Percentiles rank a stretch among this genome's conserved stretches.
Conservation (phyloP, 352 stramenopile species). For the Pythium scleroteichum region DNA sequence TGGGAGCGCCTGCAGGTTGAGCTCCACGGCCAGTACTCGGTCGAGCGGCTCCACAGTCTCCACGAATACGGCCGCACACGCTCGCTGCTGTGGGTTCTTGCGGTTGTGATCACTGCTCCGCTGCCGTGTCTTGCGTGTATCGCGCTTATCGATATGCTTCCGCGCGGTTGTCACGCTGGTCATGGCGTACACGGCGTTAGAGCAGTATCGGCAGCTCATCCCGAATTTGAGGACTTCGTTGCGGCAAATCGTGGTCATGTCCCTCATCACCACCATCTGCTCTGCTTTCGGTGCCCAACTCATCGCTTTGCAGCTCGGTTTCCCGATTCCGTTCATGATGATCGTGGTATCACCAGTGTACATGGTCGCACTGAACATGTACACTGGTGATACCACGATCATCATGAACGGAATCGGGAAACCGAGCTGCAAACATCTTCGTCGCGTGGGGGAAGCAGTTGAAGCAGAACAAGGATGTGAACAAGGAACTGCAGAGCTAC, state of each 20-base stretch:
- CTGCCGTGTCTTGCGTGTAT: constrained; percentile 8
- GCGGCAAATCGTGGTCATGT: constrained; percentile 7
- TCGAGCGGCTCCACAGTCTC: constrained; percentile 8
- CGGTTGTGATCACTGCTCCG: neutral
- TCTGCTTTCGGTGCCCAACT: neutral
- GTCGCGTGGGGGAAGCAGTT: constrained; percentile 7
- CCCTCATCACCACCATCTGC: neutral
- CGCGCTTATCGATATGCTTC: neutral
- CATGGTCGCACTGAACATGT: constrained; percentile 32
- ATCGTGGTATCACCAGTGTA: constrained; percentile 29
- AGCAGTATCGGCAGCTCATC: constrained; percentile 12
- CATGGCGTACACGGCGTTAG: constrained; percentile 10
- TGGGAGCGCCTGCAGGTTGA: constrained; percentile 16
- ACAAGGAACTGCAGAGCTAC: constrained; percentile 12
- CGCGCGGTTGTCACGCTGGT: neutral
- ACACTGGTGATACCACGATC: constrained; percentile 28
- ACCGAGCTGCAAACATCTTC: neutral
- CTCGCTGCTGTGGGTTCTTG: neutral
- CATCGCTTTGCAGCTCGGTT: neutral
- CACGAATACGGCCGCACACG: constrained; percentile 3
- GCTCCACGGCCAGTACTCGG: constrained; percentile 18
- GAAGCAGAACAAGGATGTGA: constrained; percentile 2
- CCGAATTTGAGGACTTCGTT: constrained; percentile 2
- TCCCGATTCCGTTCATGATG: constrained; percentile 21
- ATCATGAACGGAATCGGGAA: constrained; percentile 23